A percentile compares a stretch with the other conserved stretches of the same genome.
phyloP scores from a whole-genome alignment of 2,329 filamentous ascomycete species.

The Talaromyces sp. region DNA sequence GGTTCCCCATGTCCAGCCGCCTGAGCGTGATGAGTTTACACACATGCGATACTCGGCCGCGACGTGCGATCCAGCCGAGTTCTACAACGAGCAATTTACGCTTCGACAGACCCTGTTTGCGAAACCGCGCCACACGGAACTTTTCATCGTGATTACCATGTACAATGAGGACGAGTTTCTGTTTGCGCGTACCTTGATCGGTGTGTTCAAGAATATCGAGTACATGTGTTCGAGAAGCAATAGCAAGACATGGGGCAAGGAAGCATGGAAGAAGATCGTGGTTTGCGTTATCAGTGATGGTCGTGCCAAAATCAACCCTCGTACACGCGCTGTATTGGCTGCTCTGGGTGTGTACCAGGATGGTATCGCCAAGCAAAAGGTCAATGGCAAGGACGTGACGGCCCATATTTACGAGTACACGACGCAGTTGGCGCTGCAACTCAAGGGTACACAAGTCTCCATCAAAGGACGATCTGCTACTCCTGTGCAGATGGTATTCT shows the following conservation, averaged over 20 bases:
- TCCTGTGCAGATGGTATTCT: slow-evolving; percentile 95
- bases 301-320: slow-evolving; percentile 90
- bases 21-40: slow-evolving; percentile 75
- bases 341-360: slow-evolving; percentile 97
- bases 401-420: slow-evolving; percentile 88
- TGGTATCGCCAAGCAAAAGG: slow-evolving; percentile 95
- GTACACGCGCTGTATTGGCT: slow-evolving; percentile 83
- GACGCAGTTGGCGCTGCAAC: slow-evolving; percentile 63
- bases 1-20: slow-evolving; percentile 72
- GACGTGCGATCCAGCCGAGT: slow-evolving; percentile 86
- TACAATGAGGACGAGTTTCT: slow-evolving; percentile 98
- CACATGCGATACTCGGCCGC: slow-evolving; percentile 87
- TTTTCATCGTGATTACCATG: slow-evolving; percentile 97
- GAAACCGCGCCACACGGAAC: slow-evolving; percentile 85
- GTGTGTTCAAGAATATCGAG: slow-evolving; percentile 98
- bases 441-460: slow-evolving; percentile 85
- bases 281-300: slow-evolving; percentile 97
- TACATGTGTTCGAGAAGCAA: slow-evolving; percentile 92
- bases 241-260: slow-evolving; percentile 97
- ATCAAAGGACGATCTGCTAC: slow-evolving; percentile 77
- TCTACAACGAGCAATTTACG: slow-evolving; percentile 85
- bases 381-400: slow-evolving; percentile 93
- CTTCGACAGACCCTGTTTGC: slow-evolving; percentile 87
- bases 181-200: slow-evolving; percentile 91
- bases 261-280: slow-evolving; percentile 99